Evolutionary conservation across 2,329 filamentous ascomycete genomes (phyloP).

Genomic region (Sordariomycetes sp.): DNA sequence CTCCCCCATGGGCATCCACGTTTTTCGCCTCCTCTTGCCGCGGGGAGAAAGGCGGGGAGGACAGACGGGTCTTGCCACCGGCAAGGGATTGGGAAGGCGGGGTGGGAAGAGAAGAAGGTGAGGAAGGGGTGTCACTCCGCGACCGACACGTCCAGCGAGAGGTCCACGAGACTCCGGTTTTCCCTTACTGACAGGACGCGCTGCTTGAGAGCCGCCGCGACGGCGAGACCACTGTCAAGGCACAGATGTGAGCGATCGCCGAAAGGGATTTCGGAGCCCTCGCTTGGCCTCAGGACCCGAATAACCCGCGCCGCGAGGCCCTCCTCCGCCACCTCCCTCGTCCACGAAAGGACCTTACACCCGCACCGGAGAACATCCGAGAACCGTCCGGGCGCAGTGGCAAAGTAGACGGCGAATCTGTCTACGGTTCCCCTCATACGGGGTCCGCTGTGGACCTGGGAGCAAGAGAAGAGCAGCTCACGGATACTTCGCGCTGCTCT

Average conservation of each 20-base stretch:
- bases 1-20: background rate
- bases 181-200: background rate
- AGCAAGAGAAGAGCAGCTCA: background rate
- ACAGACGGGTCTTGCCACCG: no score
- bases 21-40: background rate
- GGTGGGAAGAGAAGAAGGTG: background rate
- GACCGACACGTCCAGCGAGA: background rate
- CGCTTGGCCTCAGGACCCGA: background rate
- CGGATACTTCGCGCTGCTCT: background rate
- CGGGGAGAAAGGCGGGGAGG: no score
- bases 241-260: background rate
- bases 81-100: no score
- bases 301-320: background rate
- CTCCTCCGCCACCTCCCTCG: background rate
- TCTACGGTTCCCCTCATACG: background rate
- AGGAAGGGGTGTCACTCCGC: background rate
- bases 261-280: background rate
- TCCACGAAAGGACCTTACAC: background rate
- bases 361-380: background rate
- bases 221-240: background rate
- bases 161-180: background rate
- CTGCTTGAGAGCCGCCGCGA: background rate
- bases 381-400: background rate
- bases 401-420: background rate
- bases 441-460: background rate